Base-by-base conservation (phyloP, 2,329 filamentous ascomycete genomes). In the Verticillium isaacii region DNA sequence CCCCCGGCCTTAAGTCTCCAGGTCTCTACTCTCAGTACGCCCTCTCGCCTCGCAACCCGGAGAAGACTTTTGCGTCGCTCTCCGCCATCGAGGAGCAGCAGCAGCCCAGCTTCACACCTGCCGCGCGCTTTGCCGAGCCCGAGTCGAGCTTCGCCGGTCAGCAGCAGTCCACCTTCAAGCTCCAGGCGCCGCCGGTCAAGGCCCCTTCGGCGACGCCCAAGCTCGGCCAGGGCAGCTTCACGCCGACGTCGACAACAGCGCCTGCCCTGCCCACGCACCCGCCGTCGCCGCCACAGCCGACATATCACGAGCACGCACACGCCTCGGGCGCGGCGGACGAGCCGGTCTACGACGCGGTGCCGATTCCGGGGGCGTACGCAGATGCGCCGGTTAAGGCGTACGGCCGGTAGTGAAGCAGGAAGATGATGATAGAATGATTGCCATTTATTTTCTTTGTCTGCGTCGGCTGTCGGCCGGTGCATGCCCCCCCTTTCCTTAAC, bases 341-440 rank as follows among this genome's bases (percentile, higher is more conserved):
- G 82, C 86, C 90, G 68, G 86, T 88, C 57, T 97, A 97, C 74
- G 93, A 89, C 14, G 80, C 89, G 25, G 94, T 97, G 36, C 92
- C 93, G 0, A 97, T 97, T 63, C 94, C 94, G 0, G 91, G 90
- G 6, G 91, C 93, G 0, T 97, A 97, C 72, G 80, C 83, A 7
- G 6, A 68, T 32, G 54, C 54, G n/a, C 54, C 25, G 9, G 54
- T 56, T 1, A 56, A 32, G 54, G 54, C 19, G 29, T 56, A 50
- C 5, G 45, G 45, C 8, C 45, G 45, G 45, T 50, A 50, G 19
- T 11, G n/a, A 19, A 3, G n/a, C 17, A 14, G 23, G 19, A 11
- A 11, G n/a, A 14, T 25, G 45, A 50, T 23, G 45, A 50, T 50
- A 50, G 45, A 50, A 50, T 50, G 45, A 50, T 14, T 8, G n/a